phyloP scores from a whole-genome alignment of 1,139 yeast genomes.

The Spathaspora jeffriesii region DNA sequence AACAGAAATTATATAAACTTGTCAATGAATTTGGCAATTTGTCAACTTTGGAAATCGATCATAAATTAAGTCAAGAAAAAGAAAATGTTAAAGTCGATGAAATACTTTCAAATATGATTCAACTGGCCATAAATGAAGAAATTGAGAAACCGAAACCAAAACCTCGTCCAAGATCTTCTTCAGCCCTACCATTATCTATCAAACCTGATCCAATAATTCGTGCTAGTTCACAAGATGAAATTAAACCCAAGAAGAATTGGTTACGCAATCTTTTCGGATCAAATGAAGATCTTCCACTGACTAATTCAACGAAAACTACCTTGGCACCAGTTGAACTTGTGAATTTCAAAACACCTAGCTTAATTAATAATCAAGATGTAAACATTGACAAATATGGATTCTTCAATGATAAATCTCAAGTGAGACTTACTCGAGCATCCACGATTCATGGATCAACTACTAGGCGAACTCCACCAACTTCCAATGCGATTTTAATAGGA shows the following conservation, averaged over 20 bases:
- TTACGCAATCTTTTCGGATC: constrained; percentile 20
- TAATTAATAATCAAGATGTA: constrained; percentile 13
- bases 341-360: constrained; percentile 5
- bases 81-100: constrained; percentile 5
- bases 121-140: constrained; percentile 5
- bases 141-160: not conserved
- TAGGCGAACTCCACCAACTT: not conserved
- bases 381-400: constrained; percentile 55
- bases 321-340: constrained; percentile 49
- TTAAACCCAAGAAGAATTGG: constrained; percentile 14
- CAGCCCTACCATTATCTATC: not conserved
- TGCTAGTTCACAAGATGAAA: not conserved
- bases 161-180: not conserved
- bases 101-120: constrained; percentile 7
- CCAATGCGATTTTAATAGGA: constrained; percentile 8
- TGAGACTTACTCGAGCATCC: constrained; percentile 5
- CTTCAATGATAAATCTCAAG: constrained; percentile 24
- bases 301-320: not conserved
- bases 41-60: constrained; percentile 44
- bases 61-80: constrained; percentile 10
- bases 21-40: constrained; percentile 46
- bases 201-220: not conserved
- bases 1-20: constrained; percentile 41
- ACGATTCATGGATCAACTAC: constrained; percentile 1
- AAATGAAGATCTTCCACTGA: constrained; percentile 15